These are phyloP conservation scores for Sugiyamaella valdiviana DNA, from an alignment of 805 yeast genomes.

Conservation along the genomic window DNA sequence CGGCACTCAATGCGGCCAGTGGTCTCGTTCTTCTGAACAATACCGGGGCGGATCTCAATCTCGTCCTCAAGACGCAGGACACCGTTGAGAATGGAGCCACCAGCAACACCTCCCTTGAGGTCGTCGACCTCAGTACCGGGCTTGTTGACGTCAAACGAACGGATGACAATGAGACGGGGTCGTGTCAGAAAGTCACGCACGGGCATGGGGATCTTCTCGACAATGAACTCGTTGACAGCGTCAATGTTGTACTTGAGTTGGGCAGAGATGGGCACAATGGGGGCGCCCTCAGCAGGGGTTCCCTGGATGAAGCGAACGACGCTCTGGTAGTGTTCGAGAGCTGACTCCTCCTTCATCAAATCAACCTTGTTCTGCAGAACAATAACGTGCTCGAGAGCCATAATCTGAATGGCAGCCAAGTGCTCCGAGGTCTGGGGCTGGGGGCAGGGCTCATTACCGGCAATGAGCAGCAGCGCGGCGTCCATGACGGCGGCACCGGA, in stretches of 20 bases:
- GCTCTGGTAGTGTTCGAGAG: conserved; percentile 90
- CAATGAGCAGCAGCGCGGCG: conserved; percentile 92
- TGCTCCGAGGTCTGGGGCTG: conserved; percentile 99
- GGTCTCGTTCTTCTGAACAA: conserved; percentile 83
- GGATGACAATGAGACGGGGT: conserved; percentile 92
- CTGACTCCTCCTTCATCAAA: conserved; percentile 95
- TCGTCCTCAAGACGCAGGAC: conserved; percentile 96
- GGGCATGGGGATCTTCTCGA: conserved; percentile 92
- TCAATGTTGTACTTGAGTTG: conserved; percentile 97
- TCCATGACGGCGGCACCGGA: conserved; percentile 99
- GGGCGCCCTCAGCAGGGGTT: conserved; percentile 98
- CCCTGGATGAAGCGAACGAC: conserved; percentile 91
- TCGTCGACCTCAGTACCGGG: conserved; percentile 98
- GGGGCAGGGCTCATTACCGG: conserved; percentile 99
- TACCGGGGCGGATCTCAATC: conserved; percentile 98
- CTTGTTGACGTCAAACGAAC: conserved; percentile 97
- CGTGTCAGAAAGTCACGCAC: conserved; percentile 88
- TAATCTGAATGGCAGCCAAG: conserved; percentile 98
- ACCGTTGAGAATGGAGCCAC: conserved; percentile 96
- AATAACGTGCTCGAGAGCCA: conserved; percentile 95
- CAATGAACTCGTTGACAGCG: conserved; percentile 95
- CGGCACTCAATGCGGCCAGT: conserved; percentile 84
- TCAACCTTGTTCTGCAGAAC: conserved; percentile 97
- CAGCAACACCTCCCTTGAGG: conserved; percentile 99
- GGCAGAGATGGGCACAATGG: conserved; percentile 97